phyloP scores from a whole-genome alignment of 345 rosid genomes.

The Citrus reticulata region DNA sequence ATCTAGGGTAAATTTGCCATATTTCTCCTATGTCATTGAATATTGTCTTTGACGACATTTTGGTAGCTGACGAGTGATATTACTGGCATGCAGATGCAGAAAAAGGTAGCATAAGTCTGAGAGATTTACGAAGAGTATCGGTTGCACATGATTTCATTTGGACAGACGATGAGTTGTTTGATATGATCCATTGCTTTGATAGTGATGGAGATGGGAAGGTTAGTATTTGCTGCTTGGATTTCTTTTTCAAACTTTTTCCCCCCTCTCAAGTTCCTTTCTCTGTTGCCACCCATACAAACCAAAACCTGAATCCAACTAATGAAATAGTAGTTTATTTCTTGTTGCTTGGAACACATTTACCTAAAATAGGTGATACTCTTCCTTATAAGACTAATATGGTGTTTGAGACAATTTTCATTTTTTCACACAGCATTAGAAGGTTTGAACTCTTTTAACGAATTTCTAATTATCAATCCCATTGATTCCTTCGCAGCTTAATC shows the following conservation, averaged over 20 bases:
- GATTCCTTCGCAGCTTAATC: constrained; percentile 51
- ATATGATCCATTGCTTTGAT: constrained; percentile 81
- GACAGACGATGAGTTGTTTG: constrained; percentile 63
- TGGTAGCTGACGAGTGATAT: constrained; percentile 3
- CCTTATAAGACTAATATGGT: too few relatives aligned
- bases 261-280: background rate
- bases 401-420: too few relatives aligned
- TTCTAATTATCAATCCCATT: background rate
- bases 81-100: constrained; percentile 52
- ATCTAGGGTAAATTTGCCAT: background rate
- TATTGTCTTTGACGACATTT: background rate
- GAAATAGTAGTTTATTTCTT: background rate
- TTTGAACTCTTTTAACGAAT: background rate
- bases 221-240: background rate
- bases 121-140: constrained; percentile 58
- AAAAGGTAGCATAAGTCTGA: constrained; percentile 44
- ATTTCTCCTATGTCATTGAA: background rate
- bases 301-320: background rate
- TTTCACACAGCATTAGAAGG: too few relatives aligned
- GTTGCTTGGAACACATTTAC: background rate
- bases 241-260: background rate
- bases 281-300: background rate
- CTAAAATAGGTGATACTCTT: background rate
- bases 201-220: constrained; percentile 69
- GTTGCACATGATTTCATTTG: constrained; percentile 65